phyloP scores from a whole-genome alignment of 1,139 yeast species.

The Pichia sp. region DNA sequence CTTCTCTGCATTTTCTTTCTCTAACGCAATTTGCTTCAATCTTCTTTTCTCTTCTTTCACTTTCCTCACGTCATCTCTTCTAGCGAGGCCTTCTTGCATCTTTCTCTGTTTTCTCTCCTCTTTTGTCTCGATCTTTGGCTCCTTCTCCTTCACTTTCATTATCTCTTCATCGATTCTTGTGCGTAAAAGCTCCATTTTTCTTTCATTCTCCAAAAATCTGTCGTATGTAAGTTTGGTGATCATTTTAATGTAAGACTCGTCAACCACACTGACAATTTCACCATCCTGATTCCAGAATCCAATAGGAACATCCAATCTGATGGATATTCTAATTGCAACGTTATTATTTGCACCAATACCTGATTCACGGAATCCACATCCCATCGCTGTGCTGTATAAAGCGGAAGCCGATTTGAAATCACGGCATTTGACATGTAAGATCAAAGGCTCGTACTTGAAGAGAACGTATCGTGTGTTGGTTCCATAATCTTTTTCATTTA shows the following conservation, averaged over 20 bases:
- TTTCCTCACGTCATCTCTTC: conserved; percentile 23
- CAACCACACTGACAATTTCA: conserved; percentile 37
- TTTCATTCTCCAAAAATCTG: conserved; percentile 56
- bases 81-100: conserved; percentile 51
- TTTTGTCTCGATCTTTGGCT: conserved; percentile 31
- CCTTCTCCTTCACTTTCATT: conserved; percentile 17
- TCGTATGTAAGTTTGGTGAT: conserved; percentile 46
- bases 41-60: conserved; percentile 15
- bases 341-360: conserved; percentile 75
- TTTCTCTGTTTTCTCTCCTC: conserved; percentile 58
- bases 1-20: too few species aligned
- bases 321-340: conserved; percentile 72
- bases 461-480: conserved; percentile 45
- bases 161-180: conserved; percentile 31
- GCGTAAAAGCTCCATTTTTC: conserved; percentile 44
- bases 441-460: conserved; percentile 78
- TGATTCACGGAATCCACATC: conserved; percentile 79
- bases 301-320: conserved; percentile 66
- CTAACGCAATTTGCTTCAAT: conserved; percentile 10
- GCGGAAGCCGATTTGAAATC: conserved; percentile 49
- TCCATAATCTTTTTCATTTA: neutral
- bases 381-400: conserved; percentile 66
- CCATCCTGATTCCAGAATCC: conserved; percentile 40
- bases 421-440: conserved; percentile 76
- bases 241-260: conserved; percentile 40